Evolutionary conservation across 441 rosid species (phyloP).

Genomic region (Adansonia rubrostipa): DNA sequence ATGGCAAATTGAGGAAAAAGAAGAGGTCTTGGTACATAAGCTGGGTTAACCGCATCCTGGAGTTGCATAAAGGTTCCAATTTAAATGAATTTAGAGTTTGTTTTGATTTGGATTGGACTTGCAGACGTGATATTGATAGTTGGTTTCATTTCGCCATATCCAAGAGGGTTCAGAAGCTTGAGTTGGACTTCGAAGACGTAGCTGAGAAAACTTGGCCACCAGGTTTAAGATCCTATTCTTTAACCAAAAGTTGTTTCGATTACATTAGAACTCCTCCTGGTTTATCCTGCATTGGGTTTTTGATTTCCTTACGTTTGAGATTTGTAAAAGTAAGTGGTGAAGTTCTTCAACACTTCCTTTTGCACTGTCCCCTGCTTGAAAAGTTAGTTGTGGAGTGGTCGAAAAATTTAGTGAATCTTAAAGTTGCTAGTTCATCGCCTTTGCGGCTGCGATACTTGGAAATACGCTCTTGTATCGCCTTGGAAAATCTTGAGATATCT

Average conservation of each 20-base stretch:
- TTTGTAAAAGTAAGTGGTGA: constrained; percentile 18
- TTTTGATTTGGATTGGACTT: constrained; percentile 22
- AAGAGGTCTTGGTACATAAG: constrained; percentile 19
- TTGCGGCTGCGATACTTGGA: constrained; percentile 10
- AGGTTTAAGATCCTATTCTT: constrained; percentile 21
- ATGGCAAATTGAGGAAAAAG: constrained; percentile 15
- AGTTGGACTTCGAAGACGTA: constrained; percentile 21
- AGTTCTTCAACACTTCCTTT: constrained; percentile 23
- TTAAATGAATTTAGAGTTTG: constrained; percentile 19
- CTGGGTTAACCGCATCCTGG: constrained; percentile 19
- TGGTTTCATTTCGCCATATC: constrained; percentile 22
- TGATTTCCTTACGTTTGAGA: constrained; percentile 19
- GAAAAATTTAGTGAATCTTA: constrained; percentile 17
- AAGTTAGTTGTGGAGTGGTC: constrained; percentile 23
- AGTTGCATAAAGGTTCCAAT: constrained; percentile 11
- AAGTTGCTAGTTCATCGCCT: constrained; percentile 6
- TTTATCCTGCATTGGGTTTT: neutral
- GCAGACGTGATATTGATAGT: constrained; percentile 20
- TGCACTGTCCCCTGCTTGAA: constrained; percentile 16
- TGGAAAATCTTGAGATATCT: constrained; percentile 17
- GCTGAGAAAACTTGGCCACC: constrained; percentile 16
- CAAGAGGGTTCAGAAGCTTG: constrained; percentile 16
- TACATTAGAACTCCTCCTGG: constrained; percentile 21
- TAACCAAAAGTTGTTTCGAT: constrained; percentile 16
- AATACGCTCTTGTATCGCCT: constrained; percentile 8